Percentiles rank a stretch among this genome's conserved stretches.
Evolutionary conservation across 1,284 basidiomycete species (phyloP).

Genomic region (Paramarasmius palmivorus): DNA sequence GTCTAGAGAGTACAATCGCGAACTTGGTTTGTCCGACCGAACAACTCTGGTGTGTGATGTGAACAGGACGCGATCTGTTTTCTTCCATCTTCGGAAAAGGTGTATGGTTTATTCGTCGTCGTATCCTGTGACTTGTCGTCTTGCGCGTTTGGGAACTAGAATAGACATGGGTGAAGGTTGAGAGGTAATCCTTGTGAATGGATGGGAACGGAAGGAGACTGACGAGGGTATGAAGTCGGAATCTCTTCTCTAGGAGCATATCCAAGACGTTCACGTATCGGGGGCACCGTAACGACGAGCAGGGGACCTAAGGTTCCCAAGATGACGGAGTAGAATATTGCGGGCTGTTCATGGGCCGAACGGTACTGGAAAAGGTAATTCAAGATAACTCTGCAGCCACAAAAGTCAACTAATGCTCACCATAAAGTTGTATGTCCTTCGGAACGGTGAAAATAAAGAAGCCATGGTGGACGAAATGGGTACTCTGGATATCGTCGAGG

Average conservation of each 20-base stretch:
- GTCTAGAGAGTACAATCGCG: conserved; percentile 2
- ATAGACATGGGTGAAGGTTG: neutral
- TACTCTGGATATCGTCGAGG: neutral
- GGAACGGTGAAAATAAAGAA: conserved; percentile 14
- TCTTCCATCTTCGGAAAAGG: too few relatives aligned
- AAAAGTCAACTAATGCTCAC: conserved; percentile 1
- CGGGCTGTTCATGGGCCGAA: conserved; percentile 85
- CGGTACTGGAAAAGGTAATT: conserved; percentile 45
- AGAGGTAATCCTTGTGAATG: neutral
- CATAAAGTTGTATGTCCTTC: conserved; percentile 12
- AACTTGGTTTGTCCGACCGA: too few relatives aligned
- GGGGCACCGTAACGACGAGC: conserved; percentile 76
- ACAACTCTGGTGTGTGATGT: too few relatives aligned
- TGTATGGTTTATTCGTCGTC: conserved; percentile 36
- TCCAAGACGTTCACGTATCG: conserved; percentile 74
- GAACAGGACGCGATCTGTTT: too few relatives aligned
- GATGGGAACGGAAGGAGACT: conserved; percentile 32
- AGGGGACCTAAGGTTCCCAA: conserved; percentile 80
- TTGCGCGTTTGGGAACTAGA: conserved; percentile 36
- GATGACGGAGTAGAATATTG: conserved; percentile 86
- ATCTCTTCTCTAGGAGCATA: conserved; percentile 75
- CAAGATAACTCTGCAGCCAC: neutral
- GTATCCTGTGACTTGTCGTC: conserved; percentile 39
- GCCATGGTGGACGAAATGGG: conserved; percentile 7
- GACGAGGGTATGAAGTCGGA: conserved; percentile 87